Evolutionary conservation across 306 rosid genomes (phyloP).

Genomic region (Acacia acuminata): DNA sequence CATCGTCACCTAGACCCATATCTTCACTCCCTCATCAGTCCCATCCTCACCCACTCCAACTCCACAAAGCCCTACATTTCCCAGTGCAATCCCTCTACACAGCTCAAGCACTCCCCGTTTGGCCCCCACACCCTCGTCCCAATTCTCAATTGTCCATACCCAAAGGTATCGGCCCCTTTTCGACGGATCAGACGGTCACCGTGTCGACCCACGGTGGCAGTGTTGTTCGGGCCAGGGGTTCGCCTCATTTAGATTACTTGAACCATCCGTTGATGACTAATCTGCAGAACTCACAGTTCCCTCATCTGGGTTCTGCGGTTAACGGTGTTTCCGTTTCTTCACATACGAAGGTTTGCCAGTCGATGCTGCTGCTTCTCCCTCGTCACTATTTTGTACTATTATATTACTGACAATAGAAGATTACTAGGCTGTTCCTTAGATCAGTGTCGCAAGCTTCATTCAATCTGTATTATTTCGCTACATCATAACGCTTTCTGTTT

Average conservation of each 20-base stretch:
- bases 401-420: neutral
- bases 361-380: neutral
- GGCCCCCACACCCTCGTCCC: slow-evolving; percentile 31
- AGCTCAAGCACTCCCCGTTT: slow-evolving; percentile 41
- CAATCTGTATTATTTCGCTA: neutral
- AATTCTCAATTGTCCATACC: slow-evolving; percentile 33
- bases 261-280: slow-evolving; percentile 42
- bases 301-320: slow-evolving; percentile 38
- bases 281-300: slow-evolving; percentile 39
- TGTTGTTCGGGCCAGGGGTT: slow-evolving; percentile 38
- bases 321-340: slow-evolving; percentile 47
- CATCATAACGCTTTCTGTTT: neutral
- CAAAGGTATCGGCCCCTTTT: slow-evolving; percentile 31
- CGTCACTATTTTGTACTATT: neutral
- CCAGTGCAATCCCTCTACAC: slow-evolving; percentile 42
- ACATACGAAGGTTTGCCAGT: slow-evolving; percentile 42
- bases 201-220: slow-evolving; percentile 39
- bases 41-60: slow-evolving; percentile 35
- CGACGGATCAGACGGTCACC: slow-evolving; percentile 41
- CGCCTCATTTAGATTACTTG: slow-evolving; percentile 44
- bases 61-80: slow-evolving; percentile 23
- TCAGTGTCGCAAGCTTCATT: neutral
- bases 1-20: slow-evolving; percentile 36
- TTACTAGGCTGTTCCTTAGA: neutral
- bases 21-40: slow-evolving; percentile 41